phyloP scores from a whole-genome alignment of 1,284 basidiomycete genomes.

The Marasmius fiardii region DNA sequence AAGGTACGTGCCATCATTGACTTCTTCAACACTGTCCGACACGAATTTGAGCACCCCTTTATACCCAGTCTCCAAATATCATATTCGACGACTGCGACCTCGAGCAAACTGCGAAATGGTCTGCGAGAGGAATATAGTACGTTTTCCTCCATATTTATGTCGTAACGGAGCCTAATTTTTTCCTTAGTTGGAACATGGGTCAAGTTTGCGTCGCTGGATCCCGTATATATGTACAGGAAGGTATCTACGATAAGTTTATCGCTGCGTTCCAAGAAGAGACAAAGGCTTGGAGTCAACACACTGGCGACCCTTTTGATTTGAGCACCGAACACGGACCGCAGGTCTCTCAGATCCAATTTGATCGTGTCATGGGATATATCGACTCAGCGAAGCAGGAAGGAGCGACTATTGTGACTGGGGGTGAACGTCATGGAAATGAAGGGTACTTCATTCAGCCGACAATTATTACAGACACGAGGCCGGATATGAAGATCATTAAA shows the following conservation, averaged over 20 bases:
- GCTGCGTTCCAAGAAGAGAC: constrained; percentile 34
- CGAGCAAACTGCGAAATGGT: background rate
- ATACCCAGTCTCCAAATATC: background rate
- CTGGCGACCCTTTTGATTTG: too few species aligned
- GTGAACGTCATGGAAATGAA: background rate
- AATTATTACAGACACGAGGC: too few species aligned
- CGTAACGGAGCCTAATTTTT: background rate
- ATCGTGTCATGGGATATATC: background rate
- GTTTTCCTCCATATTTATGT: background rate
- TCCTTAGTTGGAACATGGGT: background rate
- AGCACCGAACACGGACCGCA: background rate
- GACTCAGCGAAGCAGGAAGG: background rate
- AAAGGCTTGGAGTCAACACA: background rate
- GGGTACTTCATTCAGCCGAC: background rate
- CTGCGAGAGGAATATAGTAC: background rate
- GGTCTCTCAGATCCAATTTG: background rate
- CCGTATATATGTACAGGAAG: background rate
- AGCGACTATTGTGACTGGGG: background rate
- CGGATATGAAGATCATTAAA: background rate
- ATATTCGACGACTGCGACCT: background rate
- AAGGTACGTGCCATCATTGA: background rate
- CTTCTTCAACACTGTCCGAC: background rate
- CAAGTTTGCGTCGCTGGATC: background rate
- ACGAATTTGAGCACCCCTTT: background rate
- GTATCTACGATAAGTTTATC: constrained; percentile 42